Base-by-base conservation (phyloP, 495 filamentous ascomycete genomes). In the Penicillium salamii region DNA sequence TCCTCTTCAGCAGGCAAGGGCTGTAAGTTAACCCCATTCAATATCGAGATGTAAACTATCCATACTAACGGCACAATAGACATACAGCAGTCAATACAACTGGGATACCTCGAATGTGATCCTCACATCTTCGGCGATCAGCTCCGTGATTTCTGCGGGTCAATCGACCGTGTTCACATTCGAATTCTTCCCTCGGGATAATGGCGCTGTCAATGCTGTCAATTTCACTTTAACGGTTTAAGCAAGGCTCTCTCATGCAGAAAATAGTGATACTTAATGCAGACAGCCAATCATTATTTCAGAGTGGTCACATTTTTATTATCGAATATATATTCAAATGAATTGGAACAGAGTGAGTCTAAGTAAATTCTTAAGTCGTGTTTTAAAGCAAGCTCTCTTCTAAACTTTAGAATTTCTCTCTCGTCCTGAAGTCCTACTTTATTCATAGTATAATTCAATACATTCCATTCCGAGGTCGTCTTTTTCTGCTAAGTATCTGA, bases 131-230 rank as follows among this genome's bases (percentile, higher is more conserved):
- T 60, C 67, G 3, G 69, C 71, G 1, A 55, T 79, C 12, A 64
- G 70, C 42, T 70, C 72, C 0, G 78, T 81, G 18, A 67, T 77
- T 15, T 53, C 69, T 12, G 71, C 72, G 0, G 71, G 71, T 4
- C 55, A 74, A 47, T 61, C 62, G 1, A 71, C 72, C 1, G 70
- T 67, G 0, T 80, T 82, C 42, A 78, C 66, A 1, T 74, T 81
- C 40, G 78, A 82, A 61, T 78, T 80, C 48, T 79, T 63, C 49
- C 77, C 77, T 0, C 57, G 78, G 11, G 71, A 66, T 19, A 55
- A 55, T 47, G 57, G 53, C 4, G 49, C 34, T 32, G 66, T 54
- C 46, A 78, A 79, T 58, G 52, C 59, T 14, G 63, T 69, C 18
- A 70, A 76, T 28, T 80, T 75, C 49, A 78, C 72, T 3, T 57